These are phyloP conservation scores for Hyaloperonospora brassicae DNA, from an alignment of 352 stramenopile species.

Conservation along the genomic window DNA sequence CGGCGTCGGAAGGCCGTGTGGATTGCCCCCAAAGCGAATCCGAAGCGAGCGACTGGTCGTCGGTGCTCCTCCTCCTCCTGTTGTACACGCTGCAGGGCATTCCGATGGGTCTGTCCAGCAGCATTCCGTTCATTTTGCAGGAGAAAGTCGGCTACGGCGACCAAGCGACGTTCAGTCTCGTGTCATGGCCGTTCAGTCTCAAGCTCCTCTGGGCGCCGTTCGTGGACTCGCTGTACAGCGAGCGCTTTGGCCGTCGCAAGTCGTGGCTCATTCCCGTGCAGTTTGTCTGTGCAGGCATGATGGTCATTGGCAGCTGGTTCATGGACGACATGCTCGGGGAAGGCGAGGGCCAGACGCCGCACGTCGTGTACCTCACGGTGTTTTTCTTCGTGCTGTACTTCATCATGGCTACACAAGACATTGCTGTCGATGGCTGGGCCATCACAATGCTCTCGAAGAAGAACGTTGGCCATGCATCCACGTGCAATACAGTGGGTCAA, in stretches of 20 bases:
- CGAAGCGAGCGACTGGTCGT: slow-evolving; percentile 53
- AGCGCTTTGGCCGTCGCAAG: slow-evolving; percentile 89
- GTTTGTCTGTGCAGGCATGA: slow-evolving; percentile 91
- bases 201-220: slow-evolving; percentile 99
- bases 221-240: slow-evolving; percentile 91
- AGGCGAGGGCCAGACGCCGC: slow-evolving; percentile 60
- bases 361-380: slow-evolving; percentile 89
- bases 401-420: slow-evolving; percentile 99
- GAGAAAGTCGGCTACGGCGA: slow-evolving; percentile 96
- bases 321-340: slow-evolving; percentile 86
- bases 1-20: slow-evolving; percentile 4
- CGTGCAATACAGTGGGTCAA: slow-evolving; percentile 95
- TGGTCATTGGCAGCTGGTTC: slow-evolving; percentile 86
- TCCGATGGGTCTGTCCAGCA: slow-evolving; percentile 96
- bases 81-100: slow-evolving; percentile 99
- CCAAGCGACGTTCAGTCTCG: slow-evolving; percentile 96
- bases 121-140: slow-evolving; percentile 97
- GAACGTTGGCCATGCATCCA: slow-evolving; percentile 93
- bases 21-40: slow-evolving; percentile 26
- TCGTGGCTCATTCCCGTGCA: slow-evolving; percentile 97
- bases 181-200: slow-evolving; percentile 97
- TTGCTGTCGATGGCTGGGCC: slow-evolving; percentile 99
- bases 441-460: slow-evolving; percentile 97
- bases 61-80: slow-evolving; percentile 90
- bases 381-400: slow-evolving; percentile 99